Conservation (phyloP, 768 basidiomycete genomes). For the Neoboletus magnificus region DNA sequence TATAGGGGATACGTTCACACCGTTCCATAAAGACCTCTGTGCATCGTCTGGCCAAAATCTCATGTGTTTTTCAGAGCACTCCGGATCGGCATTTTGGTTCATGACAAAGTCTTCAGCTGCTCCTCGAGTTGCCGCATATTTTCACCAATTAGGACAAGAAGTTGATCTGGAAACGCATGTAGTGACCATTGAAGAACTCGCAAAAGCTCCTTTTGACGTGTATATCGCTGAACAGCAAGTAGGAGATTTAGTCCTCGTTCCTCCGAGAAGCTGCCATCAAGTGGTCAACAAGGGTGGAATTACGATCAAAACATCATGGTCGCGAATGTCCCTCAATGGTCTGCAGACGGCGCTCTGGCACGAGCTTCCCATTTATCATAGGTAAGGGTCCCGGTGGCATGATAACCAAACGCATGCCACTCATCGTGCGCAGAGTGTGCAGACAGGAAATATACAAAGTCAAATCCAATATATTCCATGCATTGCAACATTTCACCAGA, state of each 20-base stretch:
- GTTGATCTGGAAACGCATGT: slow-evolving; percentile 74
- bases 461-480: slow-evolving; percentile 60
- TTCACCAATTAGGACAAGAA: slow-evolving; percentile 41
- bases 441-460: slow-evolving; percentile 74
- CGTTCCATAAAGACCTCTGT: slow-evolving; percentile 82
- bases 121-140: slow-evolving; percentile 53
- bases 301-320: slow-evolving; percentile 84
- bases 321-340: slow-evolving; percentile 71
- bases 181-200: slow-evolving; percentile 59
- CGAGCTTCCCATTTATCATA: slow-evolving; percentile 76
- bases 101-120: slow-evolving; percentile 69
- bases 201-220: slow-evolving; percentile 61
- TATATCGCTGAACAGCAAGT: slow-evolving; percentile 70
- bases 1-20: slow-evolving; percentile 78
- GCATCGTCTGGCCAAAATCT: slow-evolving; percentile 83
- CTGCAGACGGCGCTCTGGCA: slow-evolving; percentile 58
- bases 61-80: slow-evolving; percentile 76
- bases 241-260: slow-evolving; percentile 79
- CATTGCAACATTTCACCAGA: slow-evolving; percentile 39
- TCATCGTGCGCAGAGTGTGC: slow-evolving; percentile 56
- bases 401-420: not conserved
- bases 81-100: slow-evolving; percentile 80
- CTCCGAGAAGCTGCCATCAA: slow-evolving; percentile 79
- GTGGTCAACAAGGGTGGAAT: slow-evolving; percentile 79
- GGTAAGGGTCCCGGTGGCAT: slow-evolving; percentile 41